These are phyloP conservation scores for Lagenidium sp. DNA, from an alignment of 352 stramenopile species.

Conservation along the genomic window DNA sequence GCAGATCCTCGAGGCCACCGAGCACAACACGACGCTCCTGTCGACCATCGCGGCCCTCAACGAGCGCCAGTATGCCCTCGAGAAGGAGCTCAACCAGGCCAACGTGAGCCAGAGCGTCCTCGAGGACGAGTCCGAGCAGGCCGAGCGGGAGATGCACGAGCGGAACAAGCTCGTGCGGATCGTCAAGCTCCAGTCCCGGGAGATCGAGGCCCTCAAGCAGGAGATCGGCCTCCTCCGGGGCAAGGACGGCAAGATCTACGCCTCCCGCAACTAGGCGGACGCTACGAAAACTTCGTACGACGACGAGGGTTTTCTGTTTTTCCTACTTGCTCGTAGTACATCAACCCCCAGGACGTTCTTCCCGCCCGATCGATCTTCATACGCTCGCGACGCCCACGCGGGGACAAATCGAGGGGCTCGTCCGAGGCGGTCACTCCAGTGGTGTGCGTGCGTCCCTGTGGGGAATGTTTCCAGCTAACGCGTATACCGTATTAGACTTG, in stretches of 20 bases:
- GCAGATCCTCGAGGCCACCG: slow-evolving; percentile 68
- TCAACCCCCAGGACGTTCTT: too few relatives aligned
- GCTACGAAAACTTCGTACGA: too few relatives aligned
- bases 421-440: too few relatives aligned
- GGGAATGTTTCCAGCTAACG: too few relatives aligned
- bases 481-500: too few relatives aligned
- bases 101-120: slow-evolving; percentile 29
- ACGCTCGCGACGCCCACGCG: too few relatives aligned
- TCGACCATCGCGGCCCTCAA: slow-evolving; percentile 67
- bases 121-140: slow-evolving; percentile 35
- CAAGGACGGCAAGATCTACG: slow-evolving; percentile 78
- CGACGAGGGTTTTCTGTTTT: too few relatives aligned
- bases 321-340: too few relatives aligned
- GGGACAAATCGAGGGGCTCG: too few relatives aligned
- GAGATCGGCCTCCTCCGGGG: slow-evolving; percentile 81
- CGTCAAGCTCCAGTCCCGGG: slow-evolving; percentile 87
- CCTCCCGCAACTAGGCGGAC: slow-evolving; percentile 20
- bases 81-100: slow-evolving; percentile 78
- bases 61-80: slow-evolving; percentile 69
- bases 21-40: slow-evolving; percentile 82
- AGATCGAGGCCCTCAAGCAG: slow-evolving; percentile 88
- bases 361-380: too few relatives aligned
- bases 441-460: too few relatives aligned
- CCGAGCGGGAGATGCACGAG: slow-evolving; percentile 78
- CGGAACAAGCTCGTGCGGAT: slow-evolving; percentile 84